Evolutionary conservation across 495 filamentous ascomycete genomes (phyloP), one percentile per base, ranked within the genome.

Genomic region (Hypoxylon fragiforme): DNA sequence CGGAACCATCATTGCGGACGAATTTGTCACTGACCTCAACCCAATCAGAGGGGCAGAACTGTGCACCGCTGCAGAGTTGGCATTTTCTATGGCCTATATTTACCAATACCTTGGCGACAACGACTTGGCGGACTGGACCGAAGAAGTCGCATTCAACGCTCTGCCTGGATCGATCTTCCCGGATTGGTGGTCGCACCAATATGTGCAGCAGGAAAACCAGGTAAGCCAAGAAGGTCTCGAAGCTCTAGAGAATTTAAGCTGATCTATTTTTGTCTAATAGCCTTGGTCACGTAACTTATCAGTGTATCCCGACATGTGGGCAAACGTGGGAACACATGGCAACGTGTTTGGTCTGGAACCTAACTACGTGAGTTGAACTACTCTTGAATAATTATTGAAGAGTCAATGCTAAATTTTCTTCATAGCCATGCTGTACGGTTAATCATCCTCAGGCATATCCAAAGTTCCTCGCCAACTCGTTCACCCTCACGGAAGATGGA

Each of bases 181-280:
- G 5, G 77, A 85, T 54, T 81, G 80, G 74, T 86, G 84, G 82
- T 73, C 73, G 7, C 81, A 77, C 50, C 81, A 85, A 55, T 86
- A 87, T 57, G 73, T 87, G 39, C 64, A 68, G 7, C 70, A 84
- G 50, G 69, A 78, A 9, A 86, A 85, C 52, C 83, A 86, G 32
- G 64, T 67, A 20, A 59, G 60, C 43, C 21, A 22, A n/a, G 20
- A 28, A 2, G 5, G 64, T 73, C 77, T 6, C 14, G 5, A 37
- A 50, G 18, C 44, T 24, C 26, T 49, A 19, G n/a, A 13, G 15
- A 9, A 7, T n/a, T n/a, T 8, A 1, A 12, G 14, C 7, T 43
- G 2, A 32, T 39, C 43, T 40, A 52, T 31, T 7, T n/a, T 22
- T 18, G 21, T 47, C 26, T 22, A 28, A 41, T 38, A 67, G 26